Evolutionary conservation across 306 rosid genomes (phyloP).

Genomic region (Pyrus betulifolia): DNA sequence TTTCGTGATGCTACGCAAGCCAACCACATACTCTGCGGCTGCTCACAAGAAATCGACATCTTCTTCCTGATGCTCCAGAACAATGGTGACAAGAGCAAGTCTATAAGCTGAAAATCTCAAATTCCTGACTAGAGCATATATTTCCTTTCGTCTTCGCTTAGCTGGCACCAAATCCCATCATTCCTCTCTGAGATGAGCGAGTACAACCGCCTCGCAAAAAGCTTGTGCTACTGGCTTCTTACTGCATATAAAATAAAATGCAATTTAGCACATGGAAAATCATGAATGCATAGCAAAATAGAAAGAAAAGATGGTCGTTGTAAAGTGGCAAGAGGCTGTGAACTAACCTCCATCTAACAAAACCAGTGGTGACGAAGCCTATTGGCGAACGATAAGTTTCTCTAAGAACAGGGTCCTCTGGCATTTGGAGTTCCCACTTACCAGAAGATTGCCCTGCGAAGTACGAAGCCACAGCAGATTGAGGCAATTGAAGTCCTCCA

Average conservation of each 20-base stretch:
- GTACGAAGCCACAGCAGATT: constrained; percentile 40
- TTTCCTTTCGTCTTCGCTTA: constrained; percentile 49
- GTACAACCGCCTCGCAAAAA: constrained; percentile 57
- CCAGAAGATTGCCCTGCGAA: constrained; percentile 53
- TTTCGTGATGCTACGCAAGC: neutral
- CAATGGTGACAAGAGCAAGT: constrained; percentile 62
- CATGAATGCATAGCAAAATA: neutral
- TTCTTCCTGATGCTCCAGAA: neutral
- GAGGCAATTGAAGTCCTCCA: constrained; percentile 51
- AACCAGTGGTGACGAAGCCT: constrained; percentile 71
- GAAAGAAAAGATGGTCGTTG: neutral
- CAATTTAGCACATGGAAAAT: neutral
- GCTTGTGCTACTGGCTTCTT: constrained; percentile 65
- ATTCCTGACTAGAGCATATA: constrained; percentile 72
- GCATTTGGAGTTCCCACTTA: constrained; percentile 60
- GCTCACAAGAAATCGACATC: neutral
- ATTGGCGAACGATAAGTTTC: constrained; percentile 73
- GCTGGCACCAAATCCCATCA: constrained; percentile 43
- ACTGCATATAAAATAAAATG: constrained; percentile 48
- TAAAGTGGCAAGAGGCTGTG: neutral
- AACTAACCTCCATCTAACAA: constrained; percentile 69
- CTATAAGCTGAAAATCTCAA: constrained; percentile 63
- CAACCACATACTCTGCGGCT: neutral
- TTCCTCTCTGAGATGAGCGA: constrained; percentile 51
- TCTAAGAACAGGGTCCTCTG: constrained; percentile 34